Base-by-base conservation (phyloP, 2,329 filamentous ascomycete species). In the Botryotinia narcissicola region DNA sequence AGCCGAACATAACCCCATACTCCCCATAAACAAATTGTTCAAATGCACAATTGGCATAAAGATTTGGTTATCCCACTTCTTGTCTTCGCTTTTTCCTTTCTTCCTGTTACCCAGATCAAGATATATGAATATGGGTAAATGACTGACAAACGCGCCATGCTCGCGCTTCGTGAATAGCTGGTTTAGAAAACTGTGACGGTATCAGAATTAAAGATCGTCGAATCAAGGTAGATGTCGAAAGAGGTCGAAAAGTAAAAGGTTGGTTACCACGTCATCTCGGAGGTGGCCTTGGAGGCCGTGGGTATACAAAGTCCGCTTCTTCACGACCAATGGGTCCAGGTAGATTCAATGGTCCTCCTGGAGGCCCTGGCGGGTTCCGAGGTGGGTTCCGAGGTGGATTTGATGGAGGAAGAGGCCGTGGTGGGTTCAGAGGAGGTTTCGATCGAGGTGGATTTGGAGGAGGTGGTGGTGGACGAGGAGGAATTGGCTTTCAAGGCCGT, bases 151-250 rank as follows among this genome's bases (percentile, higher is more conserved):
- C 80, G 87, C 86, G 87, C 88, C 83, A 84, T 85, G 86, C 84
- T 87, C 85, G 87, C 86, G 85, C 83, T 80, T 84, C 83, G 82
- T 83, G 83, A 87, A 84, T 88, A 97, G 96, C 95, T 87, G 96
- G 96, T 83, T 91, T 98, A 86, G 97, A 91, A 80, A 84, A 86
- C 78, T 90, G 88, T 82, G 95, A 98, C 87, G 93, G 93, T 77
- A 92, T 97, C 80, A 91, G 92, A 78, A 97, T 99, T 84, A 97
- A 94, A 82, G 95, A 97, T 81, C 91, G 95, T 80, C 91, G 92
- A 79, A 93, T 98, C 80, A 90, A 97, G 81, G 94, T 98, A 80
- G 96, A 99, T 81, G 95, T 98, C 75, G 96, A 99, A 84, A 91
- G 96, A 80, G 96, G 96, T 78, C 92, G 96, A 78, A 98, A 96